A percentile compares a stretch with the other conserved stretches of the same genome.
phyloP scores from a whole-genome alignment of 371 early-diverging fungal species.

The Mortierella sp. region DNA sequence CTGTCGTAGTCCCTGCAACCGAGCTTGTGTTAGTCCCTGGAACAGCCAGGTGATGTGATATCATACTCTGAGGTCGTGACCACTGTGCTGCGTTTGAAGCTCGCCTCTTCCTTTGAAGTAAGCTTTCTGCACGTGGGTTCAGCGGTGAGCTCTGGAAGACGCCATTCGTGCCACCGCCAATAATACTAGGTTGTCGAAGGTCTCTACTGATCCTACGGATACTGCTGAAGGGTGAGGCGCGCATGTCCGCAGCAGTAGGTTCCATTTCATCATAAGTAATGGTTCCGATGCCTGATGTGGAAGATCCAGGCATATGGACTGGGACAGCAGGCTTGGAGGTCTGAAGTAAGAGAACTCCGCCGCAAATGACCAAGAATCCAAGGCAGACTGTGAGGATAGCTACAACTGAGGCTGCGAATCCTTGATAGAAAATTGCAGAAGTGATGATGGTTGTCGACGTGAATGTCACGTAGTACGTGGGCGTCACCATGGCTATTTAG shows the following conservation, averaged over 20 bases:
- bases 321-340: slow-evolving; percentile 56
- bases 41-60: slow-evolving; percentile 16
- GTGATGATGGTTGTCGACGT: slow-evolving; percentile 94
- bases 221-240: slow-evolving; percentile 51
- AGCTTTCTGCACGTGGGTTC: slow-evolving; percentile 45
- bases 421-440: slow-evolving; percentile 88
- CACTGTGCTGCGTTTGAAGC: slow-evolving; percentile 43
- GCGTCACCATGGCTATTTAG: slow-evolving; percentile 83
- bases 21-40: slow-evolving; percentile 14
- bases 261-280: slow-evolving; percentile 46
- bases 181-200: slow-evolving; percentile 39
- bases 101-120: slow-evolving; percentile 43
- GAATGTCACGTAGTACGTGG: slow-evolving; percentile 95
- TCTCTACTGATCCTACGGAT: slow-evolving; percentile 50
- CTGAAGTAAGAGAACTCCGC: slow-evolving; percentile 58
- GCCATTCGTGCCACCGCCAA: slow-evolving; percentile 7
- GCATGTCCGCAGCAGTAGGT: slow-evolving; percentile 50
- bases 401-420: slow-evolving; percentile 81
- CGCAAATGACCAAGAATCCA: slow-evolving; percentile 91
- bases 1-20: slow-evolving; percentile 12
- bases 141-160: slow-evolving; percentile 45
- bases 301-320: slow-evolving; percentile 31
- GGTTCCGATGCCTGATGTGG: slow-evolving; percentile 26
- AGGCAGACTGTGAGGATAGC: slow-evolving; percentile 88
- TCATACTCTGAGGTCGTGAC: slow-evolving; percentile 41